Base-by-base conservation (phyloP, 164 flowering plant species). In the Piper betle region DNA sequence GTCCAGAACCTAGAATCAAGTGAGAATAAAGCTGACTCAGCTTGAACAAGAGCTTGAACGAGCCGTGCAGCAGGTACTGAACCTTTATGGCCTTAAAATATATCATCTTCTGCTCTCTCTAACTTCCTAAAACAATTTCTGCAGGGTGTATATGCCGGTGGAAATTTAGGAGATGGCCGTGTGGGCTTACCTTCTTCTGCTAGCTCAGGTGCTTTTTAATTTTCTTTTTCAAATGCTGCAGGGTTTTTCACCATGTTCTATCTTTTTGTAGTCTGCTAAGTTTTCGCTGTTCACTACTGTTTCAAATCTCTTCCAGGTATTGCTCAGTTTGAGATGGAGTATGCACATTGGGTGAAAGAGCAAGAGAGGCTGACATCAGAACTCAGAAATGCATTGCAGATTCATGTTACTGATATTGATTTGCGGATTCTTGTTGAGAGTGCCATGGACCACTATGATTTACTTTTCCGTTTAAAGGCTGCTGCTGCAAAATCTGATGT, bases 1-100 rank as follows among this genome's bases (percentile, higher is more conserved):
- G 91, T 93, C 65, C 94, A 90, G 71, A 92, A 90, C 63, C 67
- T 93, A 64, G 99, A 93, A 78, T 66, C 79, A 67, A 86, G 99
- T 67, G n/a, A 86, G 96, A 59, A 59, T 82, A 71, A 93, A 82
- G 73, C 76, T 93, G 60, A 62, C 84, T 15, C 94, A 90, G 72
- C 53, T 93, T 66, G 99, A 93, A 72, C 95, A 90, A 73, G 97
- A 93, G 73, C 84, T 90, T 68, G 81, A 84, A 4, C 81, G 85
- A 62, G 76, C 81, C 52, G 81, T 93, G 69, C 97, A 86, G 64
- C 97, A 86, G 86, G 99, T 86, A 15, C 15, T 3, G 13, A 19
- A 58, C 7, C 9, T 12, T 12, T 38, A 15, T 7, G 38, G 38
- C 6, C 15, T 15, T 46, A 15, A 12, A 5, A 46, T 46, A 46